Percentiles rank a stretch among this genome's conserved stretches.
phyloP scores from a whole-genome alignment of 169 alveolate genomes.

The Perkinsus chesapeaki region DNA sequence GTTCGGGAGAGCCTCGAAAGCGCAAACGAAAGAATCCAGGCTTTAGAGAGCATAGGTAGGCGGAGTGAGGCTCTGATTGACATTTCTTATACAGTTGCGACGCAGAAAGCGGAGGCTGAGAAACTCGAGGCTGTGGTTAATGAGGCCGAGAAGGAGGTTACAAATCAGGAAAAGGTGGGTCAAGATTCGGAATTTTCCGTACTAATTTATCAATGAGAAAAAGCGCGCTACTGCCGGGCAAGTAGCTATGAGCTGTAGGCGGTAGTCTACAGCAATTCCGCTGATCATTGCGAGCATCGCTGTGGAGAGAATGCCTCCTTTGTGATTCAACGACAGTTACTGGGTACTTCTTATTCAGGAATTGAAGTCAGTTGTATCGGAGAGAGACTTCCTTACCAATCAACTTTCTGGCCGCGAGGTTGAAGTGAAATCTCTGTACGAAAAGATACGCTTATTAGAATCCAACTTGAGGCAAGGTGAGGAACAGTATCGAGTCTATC shows the following conservation, averaged over 20 bases:
- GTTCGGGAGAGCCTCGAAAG: background rate
- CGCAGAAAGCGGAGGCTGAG: background rate
- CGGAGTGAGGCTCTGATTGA: no score
- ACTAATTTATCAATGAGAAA: background rate
- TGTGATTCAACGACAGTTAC: no score
- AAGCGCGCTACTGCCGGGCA: no score
- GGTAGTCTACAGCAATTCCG: no score
- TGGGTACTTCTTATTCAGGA: no score
- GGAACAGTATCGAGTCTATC: background rate
- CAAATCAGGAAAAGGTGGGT: background rate
- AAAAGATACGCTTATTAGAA: background rate
- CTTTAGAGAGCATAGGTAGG: background rate
- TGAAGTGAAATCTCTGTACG: background rate
- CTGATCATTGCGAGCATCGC: no score
- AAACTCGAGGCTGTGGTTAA: background rate
- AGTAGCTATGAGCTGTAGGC: no score
- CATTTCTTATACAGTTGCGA: background rate
- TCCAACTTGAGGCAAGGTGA: background rate
- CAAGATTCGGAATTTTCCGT: background rate
- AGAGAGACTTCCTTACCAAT: background rate
- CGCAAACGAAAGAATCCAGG: background rate
- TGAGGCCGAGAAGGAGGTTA: background rate
- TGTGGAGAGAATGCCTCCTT: no score
- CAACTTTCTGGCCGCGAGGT: background rate
- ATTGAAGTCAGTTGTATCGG: background rate